These are phyloP conservation scores for Phyllosticta citribraziliensis DNA, from an alignment of 2,329 filamentous ascomycete species.

Conservation along the genomic window DNA sequence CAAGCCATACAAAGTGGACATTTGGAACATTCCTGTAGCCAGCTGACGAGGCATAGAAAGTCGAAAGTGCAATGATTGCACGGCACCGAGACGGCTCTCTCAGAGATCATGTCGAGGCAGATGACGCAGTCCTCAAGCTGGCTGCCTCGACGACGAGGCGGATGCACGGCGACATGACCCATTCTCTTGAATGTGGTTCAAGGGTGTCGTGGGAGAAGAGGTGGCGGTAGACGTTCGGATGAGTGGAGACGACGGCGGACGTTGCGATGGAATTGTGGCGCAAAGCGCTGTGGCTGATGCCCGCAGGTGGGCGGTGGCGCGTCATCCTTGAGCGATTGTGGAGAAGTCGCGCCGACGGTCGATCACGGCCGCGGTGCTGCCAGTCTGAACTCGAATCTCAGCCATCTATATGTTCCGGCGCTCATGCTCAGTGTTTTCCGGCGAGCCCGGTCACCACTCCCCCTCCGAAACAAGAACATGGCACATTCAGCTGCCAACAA, in stretches of 20 bases:
- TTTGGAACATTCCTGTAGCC: constrained; percentile 61
- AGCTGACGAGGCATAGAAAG: constrained; percentile 72
- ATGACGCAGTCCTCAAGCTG: constrained; percentile 63
- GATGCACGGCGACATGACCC: not conserved
- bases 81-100: constrained; percentile 61
- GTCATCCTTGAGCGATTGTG: not conserved
- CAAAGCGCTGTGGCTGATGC: not conserved
- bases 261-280: not conserved
- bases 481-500: constrained; percentile 14
- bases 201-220: not conserved
- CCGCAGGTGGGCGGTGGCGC: not conserved
- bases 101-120: constrained; percentile 67
- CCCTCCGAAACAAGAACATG: not conserved
- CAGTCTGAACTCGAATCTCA: not conserved
- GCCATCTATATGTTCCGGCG: not conserved
- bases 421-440: not conserved
- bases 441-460: not conserved
- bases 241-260: not conserved
- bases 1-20: constrained; percentile 65
- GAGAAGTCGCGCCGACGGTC: not conserved
- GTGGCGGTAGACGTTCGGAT: not conserved
- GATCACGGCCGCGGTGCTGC: not conserved
- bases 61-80: constrained; percentile 78
- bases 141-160: not conserved
- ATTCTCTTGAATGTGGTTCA: not conserved